A percentile compares a stretch with the other conserved stretches of the same genome.
phyloP scores from a whole-genome alignment of 345 rosid species.

The Lumnitzera racemosa region DNA sequence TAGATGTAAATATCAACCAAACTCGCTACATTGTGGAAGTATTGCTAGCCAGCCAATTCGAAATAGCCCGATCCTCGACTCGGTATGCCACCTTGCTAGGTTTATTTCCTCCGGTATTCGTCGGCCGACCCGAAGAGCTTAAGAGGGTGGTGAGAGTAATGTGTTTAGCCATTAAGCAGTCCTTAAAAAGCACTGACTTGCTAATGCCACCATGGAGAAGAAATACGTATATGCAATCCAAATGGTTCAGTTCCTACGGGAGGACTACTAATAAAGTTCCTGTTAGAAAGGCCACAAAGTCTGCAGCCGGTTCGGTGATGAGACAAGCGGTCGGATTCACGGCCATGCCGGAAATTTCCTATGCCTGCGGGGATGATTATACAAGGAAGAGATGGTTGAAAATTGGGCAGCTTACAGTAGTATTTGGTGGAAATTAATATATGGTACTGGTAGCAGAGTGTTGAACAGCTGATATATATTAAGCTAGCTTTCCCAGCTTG shows the following conservation, averaged over 20 bases:
- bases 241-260: conserved; percentile 68
- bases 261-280: conserved; percentile 46
- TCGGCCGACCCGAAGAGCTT: conserved; percentile 48
- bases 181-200: conserved; percentile 44
- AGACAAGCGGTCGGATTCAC: conserved; percentile 20
- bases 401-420: conserved; percentile 27
- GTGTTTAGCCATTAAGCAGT: conserved; percentile 46
- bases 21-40: conserved; percentile 61
- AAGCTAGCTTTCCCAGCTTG: no score
- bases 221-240: conserved; percentile 60
- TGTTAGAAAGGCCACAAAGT: background rate
- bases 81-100: conserved; percentile 36
- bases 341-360: conserved; percentile 10
- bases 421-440: conserved; percentile 7
- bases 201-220: conserved; percentile 84
- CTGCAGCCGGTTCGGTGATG: background rate
- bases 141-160: conserved; percentile 59
- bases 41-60: conserved; percentile 41
- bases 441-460: no score
- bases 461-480: no score
- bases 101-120: conserved; percentile 34
- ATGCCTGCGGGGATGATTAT: conserved; percentile 17
- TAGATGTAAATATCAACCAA: conserved; percentile 27
- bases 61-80: conserved; percentile 53
- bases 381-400: conserved; percentile 10